These are phyloP conservation scores for Cercospora janseana DNA, from an alignment of 2,329 filamentous ascomycete genomes.

Conservation along the genomic window DNA sequence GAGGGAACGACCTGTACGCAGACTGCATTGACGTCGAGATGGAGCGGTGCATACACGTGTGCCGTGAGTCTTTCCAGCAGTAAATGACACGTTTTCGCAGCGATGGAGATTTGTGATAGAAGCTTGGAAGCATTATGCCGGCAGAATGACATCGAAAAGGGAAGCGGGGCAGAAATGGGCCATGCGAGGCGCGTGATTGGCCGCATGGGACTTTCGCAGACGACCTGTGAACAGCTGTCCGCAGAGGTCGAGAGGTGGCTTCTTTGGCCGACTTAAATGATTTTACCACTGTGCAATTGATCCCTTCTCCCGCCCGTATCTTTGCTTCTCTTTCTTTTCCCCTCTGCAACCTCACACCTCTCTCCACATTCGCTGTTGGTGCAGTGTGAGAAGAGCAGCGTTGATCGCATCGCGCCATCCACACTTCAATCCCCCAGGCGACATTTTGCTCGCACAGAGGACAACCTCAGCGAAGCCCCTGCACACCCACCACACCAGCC, in stretches of 20 bases:
- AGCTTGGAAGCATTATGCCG: no score
- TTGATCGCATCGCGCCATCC: not conserved
- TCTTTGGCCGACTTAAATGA: conserved; percentile 2
- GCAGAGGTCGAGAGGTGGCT: conserved; percentile 6
- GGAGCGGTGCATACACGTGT: not conserved
- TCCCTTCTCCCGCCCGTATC: not conserved
- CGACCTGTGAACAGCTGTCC: conserved; percentile 8
- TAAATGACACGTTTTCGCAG: conserved; percentile 1
- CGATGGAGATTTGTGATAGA: not conserved
- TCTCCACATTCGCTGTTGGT: not conserved
- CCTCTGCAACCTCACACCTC: not conserved
- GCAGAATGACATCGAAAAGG: conserved; percentile 1
- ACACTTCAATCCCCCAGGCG: not conserved
- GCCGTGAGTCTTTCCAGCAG: no score
- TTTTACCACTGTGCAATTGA: not conserved
- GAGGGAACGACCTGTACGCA: no score
- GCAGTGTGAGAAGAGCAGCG: not conserved
- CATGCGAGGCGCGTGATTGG: not conserved
- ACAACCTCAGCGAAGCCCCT: conserved; percentile 8
- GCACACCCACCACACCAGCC: conserved; percentile 27
- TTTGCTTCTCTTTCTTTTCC: not conserved
- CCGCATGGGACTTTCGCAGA: not conserved
- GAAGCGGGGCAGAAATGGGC: not conserved
- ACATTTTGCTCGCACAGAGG: conserved; percentile 5
- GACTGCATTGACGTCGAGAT: no score